phyloP scores from a whole-genome alignment of 768 basidiomycete species.

The Lactarius hengduanensis region DNA sequence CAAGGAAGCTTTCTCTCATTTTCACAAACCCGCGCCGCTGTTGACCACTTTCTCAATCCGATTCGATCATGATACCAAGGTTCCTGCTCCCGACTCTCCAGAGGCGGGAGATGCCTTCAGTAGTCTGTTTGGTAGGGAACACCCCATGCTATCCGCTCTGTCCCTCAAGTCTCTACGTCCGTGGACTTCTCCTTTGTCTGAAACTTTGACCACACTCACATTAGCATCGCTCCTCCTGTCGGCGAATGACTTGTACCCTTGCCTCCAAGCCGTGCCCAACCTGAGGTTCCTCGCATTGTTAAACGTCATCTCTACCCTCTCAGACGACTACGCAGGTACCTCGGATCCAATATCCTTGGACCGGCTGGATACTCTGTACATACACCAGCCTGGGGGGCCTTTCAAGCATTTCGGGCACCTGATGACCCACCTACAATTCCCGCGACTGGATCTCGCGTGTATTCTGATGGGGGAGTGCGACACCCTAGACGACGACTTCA shows the following conservation, averaged over 20 bases:
- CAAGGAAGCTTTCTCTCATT: conserved; percentile 2
- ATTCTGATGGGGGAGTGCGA: conserved; percentile 20
- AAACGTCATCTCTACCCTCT: conserved; percentile 11
- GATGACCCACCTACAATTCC: conserved; percentile 13
- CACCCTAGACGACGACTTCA: conserved; percentile 15
- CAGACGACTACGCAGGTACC: conserved; percentile 11
- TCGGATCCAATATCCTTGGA: conserved; percentile 12
- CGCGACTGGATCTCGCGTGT: conserved; percentile 12
- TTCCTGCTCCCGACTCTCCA: not conserved
- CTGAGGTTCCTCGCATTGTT: conserved; percentile 14
- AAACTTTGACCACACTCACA: conserved; percentile 14
- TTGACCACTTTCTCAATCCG: conserved; percentile 9
- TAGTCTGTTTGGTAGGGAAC: conserved; percentile 2
- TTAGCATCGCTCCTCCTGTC: conserved; percentile 14
- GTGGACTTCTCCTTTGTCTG: conserved; percentile 6
- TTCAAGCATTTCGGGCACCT: conserved; percentile 19
- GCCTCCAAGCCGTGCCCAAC: conserved; percentile 15
- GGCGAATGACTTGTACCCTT: conserved; percentile 17
- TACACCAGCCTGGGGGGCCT: conserved; percentile 15
- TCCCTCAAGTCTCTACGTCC: conserved; percentile 15
- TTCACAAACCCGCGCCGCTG: conserved; percentile 5
- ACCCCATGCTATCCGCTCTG: not conserved
- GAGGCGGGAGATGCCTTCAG: conserved; percentile 6
- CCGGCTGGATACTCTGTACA: conserved; percentile 8
- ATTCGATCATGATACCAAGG: conserved; percentile 7